Evolutionary conservation across 441 rosid genomes (phyloP), one percentile per base, ranked within the genome.

Genomic region (Kokia cookei): DNA sequence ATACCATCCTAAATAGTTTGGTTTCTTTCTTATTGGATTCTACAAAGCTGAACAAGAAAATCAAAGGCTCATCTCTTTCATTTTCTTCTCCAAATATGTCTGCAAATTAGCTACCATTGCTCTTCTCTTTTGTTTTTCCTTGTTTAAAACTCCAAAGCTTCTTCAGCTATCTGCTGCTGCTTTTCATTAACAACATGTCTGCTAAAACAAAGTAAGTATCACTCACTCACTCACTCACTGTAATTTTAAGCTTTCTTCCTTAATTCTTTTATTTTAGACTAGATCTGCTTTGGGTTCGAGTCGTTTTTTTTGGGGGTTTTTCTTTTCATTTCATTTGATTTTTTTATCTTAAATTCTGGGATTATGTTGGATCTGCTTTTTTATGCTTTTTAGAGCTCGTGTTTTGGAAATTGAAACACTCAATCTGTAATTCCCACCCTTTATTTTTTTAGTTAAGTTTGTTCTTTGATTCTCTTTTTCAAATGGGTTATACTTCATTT

Each of bases 131-230:
- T 69, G 69, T 48, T 54, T 60, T 50, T 75, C 57, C 76, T 73
- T 69, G 57, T 75, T 45, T 35, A n/a, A 51, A 14, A 4, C 42
- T 32, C 14, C 3, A 13, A 63, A 4, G 15, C 0, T 43, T 22
- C 17, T 69, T 43, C 83, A 53, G 37, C 24, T 64, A n/a, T 40
- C 67, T 40, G 47, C 67, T 45, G 59, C 64, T 71, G 48, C 82
- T 42, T 13, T 24, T 64, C 35, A 19, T 47, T 37, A 4, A 55
- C 65, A 75, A 76, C 73, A 93, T 93, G 96, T 83, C 95, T 76
- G 74, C 97, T 68, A 87, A 88, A 84, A 81, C 93, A 87, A 91
- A 85, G 98, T 91, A 75, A 80, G 88, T 77, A 0, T 32, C 42
- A 12, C 15, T 14, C 45, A 27, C 65, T 70, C 15, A 65, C 17